Percentiles rank a stretch among this genome's conserved stretches.
These are phyloP conservation scores for Paralagenidium karlingii DNA, from an alignment of 352 stramenopile species.

Conservation along the genomic window DNA sequence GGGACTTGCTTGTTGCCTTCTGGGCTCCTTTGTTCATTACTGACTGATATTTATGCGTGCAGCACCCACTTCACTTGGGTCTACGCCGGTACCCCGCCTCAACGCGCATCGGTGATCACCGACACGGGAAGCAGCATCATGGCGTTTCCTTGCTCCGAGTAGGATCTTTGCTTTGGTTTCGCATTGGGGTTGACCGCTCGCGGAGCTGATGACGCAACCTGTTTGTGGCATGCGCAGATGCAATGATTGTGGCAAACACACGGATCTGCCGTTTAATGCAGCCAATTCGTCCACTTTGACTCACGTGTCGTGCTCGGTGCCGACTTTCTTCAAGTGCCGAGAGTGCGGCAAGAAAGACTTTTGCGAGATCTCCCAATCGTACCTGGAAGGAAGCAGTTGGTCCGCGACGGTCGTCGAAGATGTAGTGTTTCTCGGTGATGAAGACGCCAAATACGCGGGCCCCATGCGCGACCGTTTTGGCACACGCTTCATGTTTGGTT, in stretches of 20 bases:
- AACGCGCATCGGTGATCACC: slow-evolving; percentile 70
- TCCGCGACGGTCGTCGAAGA: slow-evolving; percentile 69
- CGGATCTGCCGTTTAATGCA: slow-evolving; percentile 46
- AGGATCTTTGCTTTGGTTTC: no score
- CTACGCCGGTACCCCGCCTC: slow-evolving; percentile 63
- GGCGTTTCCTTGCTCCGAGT: slow-evolving; percentile 71
- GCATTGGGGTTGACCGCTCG: no score
- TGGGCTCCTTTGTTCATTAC: background rate
- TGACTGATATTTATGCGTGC: background rate
- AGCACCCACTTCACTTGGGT: slow-evolving; percentile 81
- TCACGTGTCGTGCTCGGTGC: slow-evolving; percentile 38
- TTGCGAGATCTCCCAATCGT: slow-evolving; percentile 44
- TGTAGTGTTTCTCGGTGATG: slow-evolving; percentile 61
- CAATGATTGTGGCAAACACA: slow-evolving; percentile 56
- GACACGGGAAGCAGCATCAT: slow-evolving; percentile 72
- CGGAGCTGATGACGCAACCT: no score
- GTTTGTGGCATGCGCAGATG: slow-evolving; percentile 13
- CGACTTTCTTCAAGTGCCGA: slow-evolving; percentile 43
- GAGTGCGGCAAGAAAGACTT: slow-evolving; percentile 27
- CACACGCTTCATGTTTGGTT: slow-evolving; percentile 74
- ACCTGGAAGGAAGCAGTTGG: slow-evolving; percentile 82
- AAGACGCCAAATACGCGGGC: slow-evolving; percentile 26
- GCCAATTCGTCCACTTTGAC: slow-evolving; percentile 53
- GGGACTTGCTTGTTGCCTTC: background rate
- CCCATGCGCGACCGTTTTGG: slow-evolving; percentile 43